phyloP scores from a whole-genome alignment of 2,329 filamentous ascomycete species.

The Fusarium sp. region DNA sequence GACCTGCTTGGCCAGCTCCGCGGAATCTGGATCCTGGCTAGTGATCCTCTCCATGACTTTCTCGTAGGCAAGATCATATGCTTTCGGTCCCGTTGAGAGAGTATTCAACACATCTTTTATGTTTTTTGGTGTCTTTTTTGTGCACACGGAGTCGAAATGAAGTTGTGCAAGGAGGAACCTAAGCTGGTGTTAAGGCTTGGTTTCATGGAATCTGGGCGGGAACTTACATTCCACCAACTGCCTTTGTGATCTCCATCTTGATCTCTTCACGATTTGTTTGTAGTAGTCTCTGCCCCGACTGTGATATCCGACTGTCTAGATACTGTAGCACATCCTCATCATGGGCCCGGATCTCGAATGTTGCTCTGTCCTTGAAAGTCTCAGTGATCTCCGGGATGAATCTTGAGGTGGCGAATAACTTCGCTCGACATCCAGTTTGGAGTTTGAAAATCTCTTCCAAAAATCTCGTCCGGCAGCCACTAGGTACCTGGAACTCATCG shows the following conservation, averaged over 20 bases:
- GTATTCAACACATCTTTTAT: constrained; percentile 39
- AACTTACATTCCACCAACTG: constrained; percentile 42
- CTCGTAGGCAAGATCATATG: constrained; percentile 55
- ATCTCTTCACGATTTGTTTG: constrained; percentile 22
- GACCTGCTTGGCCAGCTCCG: constrained; percentile 54
- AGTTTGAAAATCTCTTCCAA: constrained; percentile 12
- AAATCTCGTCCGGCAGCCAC: background rate
- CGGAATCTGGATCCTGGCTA: constrained; percentile 50
- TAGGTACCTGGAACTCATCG: background rate
- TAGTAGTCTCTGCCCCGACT: background rate
- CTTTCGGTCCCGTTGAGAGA: constrained; percentile 7
- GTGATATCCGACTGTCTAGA: constrained; percentile 6
- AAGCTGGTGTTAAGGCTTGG: background rate
- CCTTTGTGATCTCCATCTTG: constrained; percentile 9
- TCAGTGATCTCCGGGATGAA: constrained; percentile 35
- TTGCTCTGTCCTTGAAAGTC: background rate
- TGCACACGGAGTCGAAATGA: constrained; percentile 15
- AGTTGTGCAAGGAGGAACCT: constrained; percentile 40
- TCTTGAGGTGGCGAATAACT: constrained; percentile 46
- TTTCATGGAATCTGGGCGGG: background rate
- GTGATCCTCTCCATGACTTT: constrained; percentile 60
- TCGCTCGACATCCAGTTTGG: background rate
- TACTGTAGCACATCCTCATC: constrained; percentile 34
- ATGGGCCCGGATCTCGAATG: constrained; percentile 38
- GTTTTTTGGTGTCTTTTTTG: constrained; percentile 32